Evolutionary conservation across 2,329 filamentous ascomycete species (phyloP).

Genomic region (Nothophaeocryptopus gaeumannii): DNA sequence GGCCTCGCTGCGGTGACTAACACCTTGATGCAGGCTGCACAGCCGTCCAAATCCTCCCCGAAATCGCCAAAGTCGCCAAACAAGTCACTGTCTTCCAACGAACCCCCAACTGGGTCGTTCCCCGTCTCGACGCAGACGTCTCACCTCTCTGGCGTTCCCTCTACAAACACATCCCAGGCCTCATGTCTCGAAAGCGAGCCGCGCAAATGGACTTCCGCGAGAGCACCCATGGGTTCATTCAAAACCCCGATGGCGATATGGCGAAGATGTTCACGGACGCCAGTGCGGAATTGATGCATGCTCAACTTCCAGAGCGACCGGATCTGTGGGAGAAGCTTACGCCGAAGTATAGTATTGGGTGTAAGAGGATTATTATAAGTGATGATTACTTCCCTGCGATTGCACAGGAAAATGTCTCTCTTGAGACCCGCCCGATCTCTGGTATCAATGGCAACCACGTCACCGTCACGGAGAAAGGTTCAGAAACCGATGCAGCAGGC

Average conservation of each 20-base stretch:
- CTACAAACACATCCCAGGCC: constrained; percentile 51
- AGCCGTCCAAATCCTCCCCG: constrained; percentile 58
- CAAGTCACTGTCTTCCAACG: constrained; percentile 56
- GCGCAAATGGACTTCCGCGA: constrained; percentile 57
- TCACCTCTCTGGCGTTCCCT: constrained; percentile 42
- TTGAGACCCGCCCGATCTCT: constrained; percentile 52
- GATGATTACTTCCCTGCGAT: constrained; percentile 58
- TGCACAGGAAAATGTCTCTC: constrained; percentile 45
- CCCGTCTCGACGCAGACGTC: constrained; percentile 51
- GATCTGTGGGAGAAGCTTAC: constrained; percentile 54
- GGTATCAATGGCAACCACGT: constrained; percentile 49
- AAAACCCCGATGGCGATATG: constrained; percentile 41
- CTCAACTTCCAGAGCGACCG: constrained; percentile 46
- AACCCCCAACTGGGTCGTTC: constrained; percentile 59
- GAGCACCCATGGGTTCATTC: constrained; percentile 44
- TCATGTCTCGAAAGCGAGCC: constrained; percentile 51
- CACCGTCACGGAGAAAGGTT: constrained; percentile 40
- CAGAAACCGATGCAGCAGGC: constrained; percentile 11
- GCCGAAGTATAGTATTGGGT: constrained; percentile 54
- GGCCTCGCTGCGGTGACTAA: neutral
- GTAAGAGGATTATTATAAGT: constrained; percentile 54
- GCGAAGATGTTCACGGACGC: constrained; percentile 40
- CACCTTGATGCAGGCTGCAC: constrained; percentile 47
- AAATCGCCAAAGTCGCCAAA: constrained; percentile 51
- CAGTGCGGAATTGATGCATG: constrained; percentile 43